phyloP scores from a whole-genome alignment of 805 yeast genomes.

The Yarrowia deformans region DNA sequence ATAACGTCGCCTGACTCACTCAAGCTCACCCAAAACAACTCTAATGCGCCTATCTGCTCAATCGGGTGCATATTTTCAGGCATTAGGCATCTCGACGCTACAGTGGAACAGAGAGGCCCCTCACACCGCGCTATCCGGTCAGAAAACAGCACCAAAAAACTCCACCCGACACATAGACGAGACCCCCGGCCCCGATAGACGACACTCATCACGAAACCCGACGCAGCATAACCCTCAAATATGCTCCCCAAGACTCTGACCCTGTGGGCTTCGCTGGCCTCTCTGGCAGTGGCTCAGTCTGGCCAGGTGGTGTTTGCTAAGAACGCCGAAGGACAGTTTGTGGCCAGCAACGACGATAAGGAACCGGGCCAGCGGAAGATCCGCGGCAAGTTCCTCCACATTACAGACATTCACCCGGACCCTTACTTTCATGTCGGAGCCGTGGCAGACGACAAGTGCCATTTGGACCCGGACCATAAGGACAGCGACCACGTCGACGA shows the following conservation, averaged over 20 bases:
- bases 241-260: constrained; percentile 33
- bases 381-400: constrained; percentile 83
- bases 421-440: constrained; percentile 64
- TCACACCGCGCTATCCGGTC: neutral
- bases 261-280: constrained; percentile 24
- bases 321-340: constrained; percentile 33
- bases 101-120: neutral
- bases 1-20: constrained; percentile 16
- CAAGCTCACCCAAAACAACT: constrained; percentile 7
- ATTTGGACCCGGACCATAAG: constrained; percentile 47
- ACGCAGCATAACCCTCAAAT: constrained; percentile 1
- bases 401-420: constrained; percentile 89
- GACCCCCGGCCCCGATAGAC: neutral
- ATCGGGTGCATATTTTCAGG: constrained; percentile 34
- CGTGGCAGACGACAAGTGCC: constrained; percentile 62
- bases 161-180: neutral
- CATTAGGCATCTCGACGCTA: constrained; percentile 17
- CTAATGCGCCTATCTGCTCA: constrained; percentile 29
- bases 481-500: constrained; percentile 5
- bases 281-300: constrained; percentile 14
- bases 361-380: constrained; percentile 45
- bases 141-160: neutral
- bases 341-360: neutral
- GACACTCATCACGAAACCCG: neutral
- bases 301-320: constrained; percentile 27